Percentiles rank a stretch among this genome's conserved stretches.
These are phyloP conservation scores for Artemisia annua DNA, from an alignment of 129 eudicot genomes.

Conservation along the genomic window DNA sequence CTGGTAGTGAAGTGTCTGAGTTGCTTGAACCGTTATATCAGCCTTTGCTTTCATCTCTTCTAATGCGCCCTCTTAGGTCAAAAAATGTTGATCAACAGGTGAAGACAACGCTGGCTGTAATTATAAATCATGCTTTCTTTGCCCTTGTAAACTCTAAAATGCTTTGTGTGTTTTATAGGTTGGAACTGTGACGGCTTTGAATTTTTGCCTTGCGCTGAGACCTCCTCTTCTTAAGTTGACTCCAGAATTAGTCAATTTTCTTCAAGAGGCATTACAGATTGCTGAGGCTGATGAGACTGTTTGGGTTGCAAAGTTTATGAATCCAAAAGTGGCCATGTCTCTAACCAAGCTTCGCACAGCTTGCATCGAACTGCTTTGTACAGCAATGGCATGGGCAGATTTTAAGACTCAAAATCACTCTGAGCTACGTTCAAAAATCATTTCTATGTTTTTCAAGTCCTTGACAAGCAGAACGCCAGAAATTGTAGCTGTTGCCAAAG, in stretches of 20 bases:
- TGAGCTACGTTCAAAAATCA: conserved; percentile 84
- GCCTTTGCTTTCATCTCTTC: conserved; percentile 89
- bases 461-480: conserved; percentile 89
- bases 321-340: conserved; percentile 87
- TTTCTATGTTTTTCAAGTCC: conserved; percentile 94
- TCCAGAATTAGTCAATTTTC: conserved; percentile 76
- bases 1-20: conserved; percentile 99
- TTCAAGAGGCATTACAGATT: conserved; percentile 95
- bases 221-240: conserved; percentile 98
- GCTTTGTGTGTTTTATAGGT: conserved; percentile 48
- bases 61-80: conserved; percentile 77
- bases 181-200: conserved; percentile 95
- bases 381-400: conserved; percentile 99
- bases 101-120: conserved; percentile 8
- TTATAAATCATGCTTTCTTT: conserved; percentile 5
- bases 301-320: conserved; percentile 91
- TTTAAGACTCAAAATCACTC: conserved; percentile 90
- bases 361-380: conserved; percentile 93
- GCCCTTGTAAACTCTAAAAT: conserved; percentile 16
- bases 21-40: conserved; percentile 94
- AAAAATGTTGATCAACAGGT: conserved; percentile 99
- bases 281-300: conserved; percentile 97
- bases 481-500: conserved; percentile 93
- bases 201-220: conserved; percentile 95
- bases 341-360: conserved; percentile 91